Base-by-base conservation (phyloP, 495 filamentous ascomycete genomes). In the Penicillium lividum region DNA sequence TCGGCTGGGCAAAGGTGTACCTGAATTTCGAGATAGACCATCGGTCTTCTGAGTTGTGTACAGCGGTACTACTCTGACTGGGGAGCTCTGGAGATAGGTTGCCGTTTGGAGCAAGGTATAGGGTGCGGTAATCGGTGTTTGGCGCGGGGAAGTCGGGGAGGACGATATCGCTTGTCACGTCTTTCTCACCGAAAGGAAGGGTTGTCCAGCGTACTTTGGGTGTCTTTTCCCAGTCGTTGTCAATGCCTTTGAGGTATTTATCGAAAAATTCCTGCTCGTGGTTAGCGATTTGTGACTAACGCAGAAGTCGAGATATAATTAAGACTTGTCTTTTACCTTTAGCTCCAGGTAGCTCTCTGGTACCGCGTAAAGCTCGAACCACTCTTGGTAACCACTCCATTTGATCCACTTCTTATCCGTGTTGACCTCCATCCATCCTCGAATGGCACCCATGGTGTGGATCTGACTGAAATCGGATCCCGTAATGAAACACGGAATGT, bases 191-290 rank as follows among this genome's bases (percentile, higher is more conserved):
- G 29, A 71, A 71, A 36, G 60, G 64, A 33, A 74, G 53, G 0
- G 62, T 52, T 0, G 69, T 60, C 62, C 63, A 61, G 13, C 74
- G 73, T 0, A 77, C 73, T 38, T 67, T 67, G 3, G 75, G 74
- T 0, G 75, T 77, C 22, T 67, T 54, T 30, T 77, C 74, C 74
- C 74, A 80, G 15, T 63, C 73, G 44, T 78, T 80, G 7, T 73
- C 50, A 4, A 68, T 59, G 1, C 69, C 72, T 29, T 70, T 72
- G n/a, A 77, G 56, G 43, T 74, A 80, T 10, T 58, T 65, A 49
- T 77, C 74, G 53, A 77, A 78, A 63, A 76, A 80, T 2, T 31
- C 30, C 30, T 31, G 30, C 30, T 31, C 4, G 4, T 7, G 7
- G 30, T 31, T 7, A 31, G 30, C 7, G 30, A 31, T 4, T 31